A percentile compares a stretch with the other conserved stretches of the same genome.
phyloP scores from a whole-genome alignment of 1,284 basidiomycete species.

The Cutaneotrichosporon sp. region DNA sequence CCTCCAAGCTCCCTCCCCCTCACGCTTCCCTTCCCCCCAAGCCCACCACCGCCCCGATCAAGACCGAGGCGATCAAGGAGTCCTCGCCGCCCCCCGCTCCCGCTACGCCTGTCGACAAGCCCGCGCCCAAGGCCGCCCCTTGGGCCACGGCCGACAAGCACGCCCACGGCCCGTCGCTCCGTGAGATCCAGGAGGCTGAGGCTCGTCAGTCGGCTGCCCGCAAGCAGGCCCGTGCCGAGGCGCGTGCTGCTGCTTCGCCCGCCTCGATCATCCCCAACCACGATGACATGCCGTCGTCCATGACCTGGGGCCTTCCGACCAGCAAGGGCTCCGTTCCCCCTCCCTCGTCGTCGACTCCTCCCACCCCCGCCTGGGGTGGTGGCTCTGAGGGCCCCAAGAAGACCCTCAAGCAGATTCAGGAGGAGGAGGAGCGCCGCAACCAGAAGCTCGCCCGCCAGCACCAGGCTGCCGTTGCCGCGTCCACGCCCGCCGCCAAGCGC shows the following conservation, averaged over 20 bases:
- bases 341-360: slow-evolving; percentile 42
- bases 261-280: slow-evolving; percentile 36
- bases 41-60: slow-evolving; percentile 62
- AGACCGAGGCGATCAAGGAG: slow-evolving; percentile 56
- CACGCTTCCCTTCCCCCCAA: slow-evolving; percentile 41
- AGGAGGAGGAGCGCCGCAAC: slow-evolving; percentile 89
- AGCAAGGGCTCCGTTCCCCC: slow-evolving; percentile 30
- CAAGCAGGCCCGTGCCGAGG: slow-evolving; percentile 65
- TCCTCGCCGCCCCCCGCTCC: slow-evolving; percentile 56
- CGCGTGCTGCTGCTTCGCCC: slow-evolving; percentile 56
- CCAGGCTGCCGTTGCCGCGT: slow-evolving; percentile 29
- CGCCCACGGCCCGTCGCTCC: slow-evolving; percentile 65
- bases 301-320: slow-evolving; percentile 56
- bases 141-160: slow-evolving; percentile 51
- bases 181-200: slow-evolving; percentile 96
- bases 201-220: slow-evolving; percentile 71
- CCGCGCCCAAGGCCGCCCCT: slow-evolving; percentile 43
- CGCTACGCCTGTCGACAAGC: slow-evolving; percentile 12
- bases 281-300: slow-evolving; percentile 44
- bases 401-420: slow-evolving; percentile 97
- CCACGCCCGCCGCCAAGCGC: slow-evolving; percentile 58
- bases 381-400: slow-evolving; percentile 65
- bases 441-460: slow-evolving; percentile 56
- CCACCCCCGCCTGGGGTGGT: slow-evolving; percentile 52
- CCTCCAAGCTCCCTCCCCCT: slow-evolving; percentile 35